Base-by-base conservation (phyloP, 2,329 filamentous ascomycete species). In the Chrysoporthe austroafricana region DNA sequence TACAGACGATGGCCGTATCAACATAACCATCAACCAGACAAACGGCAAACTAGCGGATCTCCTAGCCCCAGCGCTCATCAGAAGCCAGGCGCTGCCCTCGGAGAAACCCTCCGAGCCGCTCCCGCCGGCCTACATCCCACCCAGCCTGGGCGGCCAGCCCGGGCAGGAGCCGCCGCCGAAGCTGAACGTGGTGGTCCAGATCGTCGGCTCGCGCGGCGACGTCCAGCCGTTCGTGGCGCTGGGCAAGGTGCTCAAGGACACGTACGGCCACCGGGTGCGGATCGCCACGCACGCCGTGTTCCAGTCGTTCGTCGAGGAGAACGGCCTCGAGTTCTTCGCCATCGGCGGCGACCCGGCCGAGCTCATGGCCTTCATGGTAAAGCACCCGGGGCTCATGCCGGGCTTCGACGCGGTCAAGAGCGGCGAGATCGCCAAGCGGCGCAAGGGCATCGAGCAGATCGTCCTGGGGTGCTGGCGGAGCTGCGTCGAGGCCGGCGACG, bases 351-450 rank as follows among this genome's bases (percentile, higher is more conserved):
- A 94, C 75, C 91, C 91, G 1, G 85, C 88, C 1, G 86, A 91
- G 73, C 81, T 93, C 56, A 94, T 93, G 91, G 92, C 93, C 3
- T 96, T 95, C 74, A 96, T 96, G 93, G 93, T 96, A 58, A 94
- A 94, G 78, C 91, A 96, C 72, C 92, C 93, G 0, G 92, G 93
- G 0, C 81, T 97, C 43, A 93, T 96, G 90, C 93, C 93, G 1
- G 91, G 91, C 0, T 87, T 95, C 68, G 90, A 94, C 61, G 89
- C 91, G 0, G 79, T 96, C 61, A 89, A 88, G 69, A 91, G 86
- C 71, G 93, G 93, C 8, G 93, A 96, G 75, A 87, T 97, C 62
- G 89, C 86, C 54, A 91, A 90, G 77, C 84, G 92, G 42, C 85
- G 93, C 42, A 88, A 86, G 70, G 91, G 91, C 18, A 93, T 96